A percentile compares a stretch with the other conserved stretches of the same genome.
Evolutionary conservation across 2,329 filamentous ascomycete genomes (phyloP).

Genomic region (Dactylella cylindrospora): DNA sequence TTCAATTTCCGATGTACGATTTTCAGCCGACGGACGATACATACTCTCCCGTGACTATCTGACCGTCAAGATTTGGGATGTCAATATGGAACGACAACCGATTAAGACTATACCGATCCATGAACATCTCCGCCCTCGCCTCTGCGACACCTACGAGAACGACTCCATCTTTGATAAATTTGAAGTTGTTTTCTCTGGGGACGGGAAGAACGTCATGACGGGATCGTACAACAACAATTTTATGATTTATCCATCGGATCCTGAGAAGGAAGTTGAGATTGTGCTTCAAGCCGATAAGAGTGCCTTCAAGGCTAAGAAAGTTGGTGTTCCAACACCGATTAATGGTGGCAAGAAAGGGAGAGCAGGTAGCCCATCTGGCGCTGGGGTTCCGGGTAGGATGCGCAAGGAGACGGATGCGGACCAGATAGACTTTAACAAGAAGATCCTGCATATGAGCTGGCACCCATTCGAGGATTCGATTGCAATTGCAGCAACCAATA

Average conservation of each 20-base stretch:
- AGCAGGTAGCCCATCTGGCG: constrained; percentile 79
- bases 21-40: constrained; percentile 93
- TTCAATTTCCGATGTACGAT: constrained; percentile 96
- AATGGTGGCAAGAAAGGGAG: constrained; percentile 91
- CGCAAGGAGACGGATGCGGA: constrained; percentile 98
- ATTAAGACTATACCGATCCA: constrained; percentile 99
- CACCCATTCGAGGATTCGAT: constrained; percentile 99
- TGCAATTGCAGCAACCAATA: constrained; percentile 98
- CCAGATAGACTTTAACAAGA: constrained; percentile 99
- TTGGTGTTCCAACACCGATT: constrained; percentile 95
- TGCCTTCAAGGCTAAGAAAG: constrained; percentile 99
- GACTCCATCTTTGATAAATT: constrained; percentile 99
- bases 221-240: constrained; percentile 99
- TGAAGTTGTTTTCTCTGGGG: constrained; percentile 96
- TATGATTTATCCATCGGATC: constrained; percentile 98
- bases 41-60: constrained; percentile 97
- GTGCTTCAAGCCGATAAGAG: constrained; percentile 98
- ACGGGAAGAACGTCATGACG: constrained; percentile 99
- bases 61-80: constrained; percentile 99
- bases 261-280: constrained; percentile 93
- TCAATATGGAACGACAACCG: constrained; percentile 97
- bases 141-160: constrained; percentile 99
- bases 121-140: constrained; percentile 86
- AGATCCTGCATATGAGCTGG: constrained; percentile 99
- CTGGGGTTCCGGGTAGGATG: constrained; percentile 86